A percentile compares a stretch with the other conserved stretches of the same genome.
phyloP scores from a whole-genome alignment of 371 early-diverging fungal genomes.

The Mortierella sp. region DNA sequence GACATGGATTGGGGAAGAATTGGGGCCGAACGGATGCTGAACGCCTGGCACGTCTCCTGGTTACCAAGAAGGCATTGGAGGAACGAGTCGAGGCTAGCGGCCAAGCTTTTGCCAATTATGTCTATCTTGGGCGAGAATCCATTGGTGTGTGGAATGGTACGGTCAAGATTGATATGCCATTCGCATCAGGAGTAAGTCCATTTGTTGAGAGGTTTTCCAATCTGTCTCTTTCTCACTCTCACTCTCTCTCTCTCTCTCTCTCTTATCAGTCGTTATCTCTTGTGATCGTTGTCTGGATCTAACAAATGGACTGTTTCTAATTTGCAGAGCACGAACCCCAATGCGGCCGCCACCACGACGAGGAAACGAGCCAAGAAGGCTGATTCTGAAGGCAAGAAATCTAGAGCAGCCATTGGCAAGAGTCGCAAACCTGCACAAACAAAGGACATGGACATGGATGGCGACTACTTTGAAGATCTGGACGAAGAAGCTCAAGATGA shows the following conservation, averaged over 20 bases:
- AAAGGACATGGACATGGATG: conserved; percentile 10
- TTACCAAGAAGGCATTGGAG: conserved; percentile 64
- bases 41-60: conserved; percentile 72
- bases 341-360: not conserved
- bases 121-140: conserved; percentile 56
- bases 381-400: conserved; percentile 6
- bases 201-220: too few relatives aligned
- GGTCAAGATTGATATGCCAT: conserved; percentile 51
- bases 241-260: not conserved
- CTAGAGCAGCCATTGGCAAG: conserved; percentile 6
- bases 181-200: conserved; percentile 48
- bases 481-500: conserved; percentile 6
- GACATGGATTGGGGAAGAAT: conserved; percentile 73
- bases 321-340: conserved; percentile 11
- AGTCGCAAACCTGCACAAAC: conserved; percentile 1
- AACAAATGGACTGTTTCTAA: not conserved
- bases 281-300: too few relatives aligned
- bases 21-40: conserved; percentile 70
- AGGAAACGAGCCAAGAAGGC: conserved; percentile 20
- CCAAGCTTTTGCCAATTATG: conserved; percentile 56
- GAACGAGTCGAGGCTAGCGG: conserved; percentile 67
- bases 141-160: conserved; percentile 56
- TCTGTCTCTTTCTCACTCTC: too few relatives aligned
- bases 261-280: not conserved
- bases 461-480: conserved; percentile 26